These are phyloP conservation scores for Lactarius sanguifluus DNA, from an alignment of 768 basidiomycete genomes.

Conservation along the genomic window DNA sequence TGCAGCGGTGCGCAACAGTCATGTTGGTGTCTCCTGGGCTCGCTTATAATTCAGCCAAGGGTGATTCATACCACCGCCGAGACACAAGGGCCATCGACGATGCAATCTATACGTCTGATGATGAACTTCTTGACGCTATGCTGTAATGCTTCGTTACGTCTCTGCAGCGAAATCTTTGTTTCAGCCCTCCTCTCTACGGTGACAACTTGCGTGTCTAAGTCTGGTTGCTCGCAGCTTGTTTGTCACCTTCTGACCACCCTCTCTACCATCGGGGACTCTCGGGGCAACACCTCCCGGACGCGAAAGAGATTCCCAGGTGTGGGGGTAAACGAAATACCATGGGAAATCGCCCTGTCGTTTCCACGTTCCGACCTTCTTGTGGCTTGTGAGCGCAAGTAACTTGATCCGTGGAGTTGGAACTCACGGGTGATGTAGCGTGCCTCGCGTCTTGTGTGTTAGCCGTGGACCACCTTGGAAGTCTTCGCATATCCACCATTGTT, in stretches of 20 bases:
- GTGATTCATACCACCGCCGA: background rate
- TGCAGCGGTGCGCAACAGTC: constrained; percentile 10
- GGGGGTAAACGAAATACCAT: constrained; percentile 2
- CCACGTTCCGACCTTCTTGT: constrained; percentile 39
- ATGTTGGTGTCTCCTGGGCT: background rate
- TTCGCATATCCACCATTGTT: constrained; percentile 42
- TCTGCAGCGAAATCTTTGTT: constrained; percentile 2
- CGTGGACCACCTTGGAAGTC: constrained; percentile 25
- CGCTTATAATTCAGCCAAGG: background rate
- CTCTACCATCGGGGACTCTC: constrained; percentile 5
- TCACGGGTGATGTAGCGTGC: constrained; percentile 21
- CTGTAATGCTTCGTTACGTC: background rate
- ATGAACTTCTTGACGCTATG: constrained; percentile 24
- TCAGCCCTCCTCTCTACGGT: constrained; percentile 11
- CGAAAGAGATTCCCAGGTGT: background rate
- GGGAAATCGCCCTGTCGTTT: constrained; percentile 21
- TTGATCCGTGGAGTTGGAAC: background rate
- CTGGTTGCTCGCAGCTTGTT: constrained; percentile 8
- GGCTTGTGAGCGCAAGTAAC: constrained; percentile 41
- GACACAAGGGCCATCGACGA: background rate
- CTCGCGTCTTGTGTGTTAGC: constrained; percentile 39
- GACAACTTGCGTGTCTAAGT: background rate
- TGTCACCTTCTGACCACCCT: constrained; percentile 11
- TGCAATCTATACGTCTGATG: constrained; percentile 6
- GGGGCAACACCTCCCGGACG: background rate